Base-by-base conservation (phyloP, 495 filamentous ascomycete genomes). In the Aspergillus ostianus region DNA sequence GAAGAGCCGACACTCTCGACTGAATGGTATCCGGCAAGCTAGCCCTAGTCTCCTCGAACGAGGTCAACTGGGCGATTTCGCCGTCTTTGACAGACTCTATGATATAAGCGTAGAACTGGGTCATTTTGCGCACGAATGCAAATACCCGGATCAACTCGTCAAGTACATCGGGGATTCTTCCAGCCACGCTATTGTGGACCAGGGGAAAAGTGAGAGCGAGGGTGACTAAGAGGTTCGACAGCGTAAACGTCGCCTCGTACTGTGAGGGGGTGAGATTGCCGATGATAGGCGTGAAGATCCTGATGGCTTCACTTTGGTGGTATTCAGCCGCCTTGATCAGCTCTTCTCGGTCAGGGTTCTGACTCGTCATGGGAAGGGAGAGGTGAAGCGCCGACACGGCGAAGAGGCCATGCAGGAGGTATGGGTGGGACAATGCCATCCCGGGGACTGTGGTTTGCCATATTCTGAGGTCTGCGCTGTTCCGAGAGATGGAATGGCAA, bases 301-400 rank as follows among this genome's bases (percentile, higher is more conserved):
- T 51, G 18, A 51, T 51, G 15, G 49, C 49, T 51, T 29, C 23
- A 19, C 49, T 51, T 23, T 51, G 49, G 20, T 51, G 49, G 49
- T 51, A 29, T 27, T 29, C 49, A 1, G 49, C 49, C n/a, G 15
- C 49, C 6, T 21, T 29, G 1, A 51, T 51, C 23, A 51, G 23
- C 19, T 21, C 23, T 12, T 51, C 15, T 15, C 23, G 49, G 18
- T 27, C 49, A 29, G 15, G 15, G 5, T 29, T 15, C n/a, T 51
- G n/a, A 9, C 23, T 6, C 15, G 18, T 17, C 18, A 20, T 23
- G 6, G 49, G 23, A 5, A 51, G 19, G 20, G 49, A 18, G 17
- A 51, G 20, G 23, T 51, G 49, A 9, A 51, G 23, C 6, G 49
- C 49, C 19, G 49, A 51, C 12, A 51, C 23, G 49, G 49, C 23